Conservation (phyloP, 2,329 filamentous ascomycete species). For the Penicillium sp. region DNA sequence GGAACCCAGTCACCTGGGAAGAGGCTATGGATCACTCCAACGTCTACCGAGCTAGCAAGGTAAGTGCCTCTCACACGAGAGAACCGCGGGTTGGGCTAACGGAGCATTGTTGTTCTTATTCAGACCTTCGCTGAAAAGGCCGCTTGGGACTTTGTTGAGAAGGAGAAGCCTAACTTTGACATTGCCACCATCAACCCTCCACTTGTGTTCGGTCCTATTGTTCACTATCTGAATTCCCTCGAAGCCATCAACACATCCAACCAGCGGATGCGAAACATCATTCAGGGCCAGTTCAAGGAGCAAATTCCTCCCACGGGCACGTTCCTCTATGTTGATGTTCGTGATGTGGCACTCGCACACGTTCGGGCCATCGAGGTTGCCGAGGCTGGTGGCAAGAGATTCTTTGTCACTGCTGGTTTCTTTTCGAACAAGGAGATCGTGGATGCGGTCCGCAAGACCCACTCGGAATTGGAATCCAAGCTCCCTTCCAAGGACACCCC, state of each 20-base stretch:
- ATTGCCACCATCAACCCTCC: constrained; percentile 68
- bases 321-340: constrained; percentile 64
- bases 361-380: constrained; percentile 54
- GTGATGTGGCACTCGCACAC: constrained; percentile 57
- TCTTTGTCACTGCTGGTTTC: constrained; percentile 52
- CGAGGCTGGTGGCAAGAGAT: constrained; percentile 54
- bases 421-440: constrained; percentile 52
- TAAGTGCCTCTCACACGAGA: constrained; percentile 25
- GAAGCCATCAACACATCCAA: constrained; percentile 76
- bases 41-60: constrained; percentile 61
- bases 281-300: constrained; percentile 66
- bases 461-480: constrained; percentile 50
- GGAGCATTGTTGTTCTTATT: not conserved
- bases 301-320: constrained; percentile 64
- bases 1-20: constrained; percentile 54
- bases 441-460: constrained; percentile 50
- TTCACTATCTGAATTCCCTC: constrained; percentile 67
- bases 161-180: constrained; percentile 64
- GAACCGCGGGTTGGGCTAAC: constrained; percentile 17
- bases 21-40: constrained; percentile 45
- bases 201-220: constrained; percentile 67
- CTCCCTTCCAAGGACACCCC: constrained; percentile 46
- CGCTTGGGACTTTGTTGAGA: constrained; percentile 68
- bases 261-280: constrained; percentile 66
- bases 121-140: constrained; percentile 68